Evolutionary conservation across 164 flowering plant genomes (phyloP).

Genomic region (Sextonia rubra): DNA sequence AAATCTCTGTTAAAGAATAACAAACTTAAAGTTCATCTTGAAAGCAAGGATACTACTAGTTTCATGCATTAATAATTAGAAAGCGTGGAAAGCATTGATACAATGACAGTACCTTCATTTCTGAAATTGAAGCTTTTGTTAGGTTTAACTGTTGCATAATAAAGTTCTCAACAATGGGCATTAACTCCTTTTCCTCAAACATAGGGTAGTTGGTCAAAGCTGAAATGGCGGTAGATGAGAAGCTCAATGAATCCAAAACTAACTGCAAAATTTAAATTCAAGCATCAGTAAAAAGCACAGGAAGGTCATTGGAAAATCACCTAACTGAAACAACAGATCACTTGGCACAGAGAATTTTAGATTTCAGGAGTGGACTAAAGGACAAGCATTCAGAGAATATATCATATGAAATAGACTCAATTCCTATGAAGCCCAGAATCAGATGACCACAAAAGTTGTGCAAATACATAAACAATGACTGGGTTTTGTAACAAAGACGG

Average conservation of each 20-base stretch:
- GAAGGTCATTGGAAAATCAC: background rate
- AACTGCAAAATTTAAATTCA: slow-evolving; percentile 46
- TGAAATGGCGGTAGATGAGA: slow-evolving; percentile 42
- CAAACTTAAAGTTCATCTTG: background rate
- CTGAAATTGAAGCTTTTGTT: slow-evolving; percentile 44
- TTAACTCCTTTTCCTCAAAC: slow-evolving; percentile 27
- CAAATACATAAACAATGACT: too few relatives aligned
- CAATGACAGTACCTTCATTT: slow-evolving; percentile 54
- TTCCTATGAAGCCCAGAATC: background rate
- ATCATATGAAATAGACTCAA: background rate
- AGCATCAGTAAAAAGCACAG: background rate
- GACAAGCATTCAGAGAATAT: background rate
- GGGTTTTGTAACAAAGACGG: too few relatives aligned
- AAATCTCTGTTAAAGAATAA: slow-evolving; percentile 46
- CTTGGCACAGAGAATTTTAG: background rate
- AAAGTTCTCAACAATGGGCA: slow-evolving; percentile 45
- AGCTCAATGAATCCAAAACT: slow-evolving; percentile 50
- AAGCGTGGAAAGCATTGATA: background rate
- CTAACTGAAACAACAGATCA: too few relatives aligned
- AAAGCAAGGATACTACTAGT: background rate
- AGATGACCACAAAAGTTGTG: background rate
- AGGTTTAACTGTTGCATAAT: slow-evolving; percentile 52
- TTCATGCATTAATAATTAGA: background rate
- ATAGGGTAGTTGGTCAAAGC: slow-evolving; percentile 40
- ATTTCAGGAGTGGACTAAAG: background rate